Percentiles rank a stretch among this genome's conserved stretches.
These are phyloP conservation scores for Zygoascus tannicola DNA, from an alignment of 805 yeast species.

Conservation along the genomic window DNA sequence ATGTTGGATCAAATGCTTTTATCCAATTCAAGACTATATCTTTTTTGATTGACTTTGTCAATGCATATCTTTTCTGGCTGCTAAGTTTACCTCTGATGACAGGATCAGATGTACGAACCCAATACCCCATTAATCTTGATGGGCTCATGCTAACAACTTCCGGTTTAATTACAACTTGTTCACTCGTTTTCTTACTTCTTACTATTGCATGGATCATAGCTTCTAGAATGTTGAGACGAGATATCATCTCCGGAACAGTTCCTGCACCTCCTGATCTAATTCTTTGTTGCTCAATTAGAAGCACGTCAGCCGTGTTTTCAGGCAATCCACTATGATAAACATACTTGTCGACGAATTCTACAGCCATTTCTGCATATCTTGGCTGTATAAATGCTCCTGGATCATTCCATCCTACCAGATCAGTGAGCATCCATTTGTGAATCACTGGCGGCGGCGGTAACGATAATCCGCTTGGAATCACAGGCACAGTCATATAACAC, in stretches of 20 bases:
- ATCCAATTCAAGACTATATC: slow-evolving; percentile 1
- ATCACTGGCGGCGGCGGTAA: slow-evolving; percentile 4
- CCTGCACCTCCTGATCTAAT: slow-evolving; percentile 40
- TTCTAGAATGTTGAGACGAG: slow-evolving; percentile 47
- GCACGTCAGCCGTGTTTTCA: slow-evolving; percentile 29
- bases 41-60: slow-evolving; percentile 4
- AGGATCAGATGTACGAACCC: slow-evolving; percentile 5
- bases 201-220: slow-evolving; percentile 35
- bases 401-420: slow-evolving; percentile 6
- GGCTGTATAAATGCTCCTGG: slow-evolving; percentile 21
- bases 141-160: slow-evolving; percentile 5
- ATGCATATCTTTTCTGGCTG: slow-evolving; percentile 1
- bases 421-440: slow-evolving; percentile 13
- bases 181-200: neutral
- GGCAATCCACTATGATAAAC: slow-evolving; percentile 1
- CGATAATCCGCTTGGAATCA: neutral
- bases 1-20: neutral
- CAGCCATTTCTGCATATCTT: slow-evolving; percentile 20
- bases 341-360: slow-evolving; percentile 10
- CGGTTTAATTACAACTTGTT: too few species aligned
- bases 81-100: neutral
- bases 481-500: slow-evolving; percentile 14
- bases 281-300: slow-evolving; percentile 50
- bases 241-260: slow-evolving; percentile 40
- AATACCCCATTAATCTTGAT: slow-evolving; percentile 5